Evolutionary conservation across 495 filamentous ascomycete species (phyloP), one percentile per base, ranked within the genome.

Genomic region (Penicillium robsamsonii): DNA sequence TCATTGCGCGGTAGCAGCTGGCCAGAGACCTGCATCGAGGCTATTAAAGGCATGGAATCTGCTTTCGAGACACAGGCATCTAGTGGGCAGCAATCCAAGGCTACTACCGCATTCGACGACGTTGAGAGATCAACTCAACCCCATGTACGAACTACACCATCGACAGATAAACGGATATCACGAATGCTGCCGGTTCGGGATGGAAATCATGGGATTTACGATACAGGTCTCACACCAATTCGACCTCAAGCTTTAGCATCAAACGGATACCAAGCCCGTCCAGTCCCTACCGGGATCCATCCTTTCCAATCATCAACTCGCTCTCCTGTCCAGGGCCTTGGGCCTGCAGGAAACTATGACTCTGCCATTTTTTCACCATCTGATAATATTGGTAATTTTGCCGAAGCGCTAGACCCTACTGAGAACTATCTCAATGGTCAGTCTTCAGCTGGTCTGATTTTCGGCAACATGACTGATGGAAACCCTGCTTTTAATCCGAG

Each of bases 1-100:
- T 60, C 70, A 10, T 43, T 68, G 11, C 66, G 72, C n/a, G 72
- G 66, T 31, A 71, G 64, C 46, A 68, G 65, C 35, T 76, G 72
- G 73, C 71, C 74, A 8, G 66, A 76, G 48, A 75, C 72, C 30
- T 76, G 72, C 47, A 73, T 75, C 47, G 70, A 73, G 56, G 74
- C 73, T 11, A 74, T 75, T 50, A 66, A 59, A 27, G 69, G 73
- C 30, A 70, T 77, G 54, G 62, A 71, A 37, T 66, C 70, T 10
- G 70, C 70, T 17, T 63, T 76, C 1, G 6, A 29, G 30, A 58
- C 63, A 20, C 56, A 58, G 44, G 46, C n/a, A 30, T 49, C 53
- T 25, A 58, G 37, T 29, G 25, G 12, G 15, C 31, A 20, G 5
- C 52, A 54, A 54, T 24, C 24, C 30, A 46, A 41, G 20, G 33